Evolutionary conservation across 2,329 filamentous ascomycete species (phyloP), one percentile per base, ranked within the genome.

Genomic region (Raffaelea ambrosiae): DNA sequence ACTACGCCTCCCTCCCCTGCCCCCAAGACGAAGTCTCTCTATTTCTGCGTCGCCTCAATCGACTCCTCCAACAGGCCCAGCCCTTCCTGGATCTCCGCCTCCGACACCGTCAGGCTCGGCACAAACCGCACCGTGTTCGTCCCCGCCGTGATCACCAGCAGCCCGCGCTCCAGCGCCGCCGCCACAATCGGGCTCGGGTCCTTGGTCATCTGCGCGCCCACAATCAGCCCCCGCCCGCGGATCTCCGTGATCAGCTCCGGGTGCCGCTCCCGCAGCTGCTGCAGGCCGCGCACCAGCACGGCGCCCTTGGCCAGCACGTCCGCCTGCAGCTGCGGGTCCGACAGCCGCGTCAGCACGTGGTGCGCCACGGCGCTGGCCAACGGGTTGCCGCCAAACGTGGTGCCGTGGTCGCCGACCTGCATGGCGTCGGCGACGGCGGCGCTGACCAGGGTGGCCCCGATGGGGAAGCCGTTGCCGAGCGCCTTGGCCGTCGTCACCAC

Each of bases 401-500:
- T 96, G 44, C 90, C 90, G 66, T 96, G 90, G 64, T 96, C 90
- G 50, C 90, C 64, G 29, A 76, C 63, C 56, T 72, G 69, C 57
- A 79, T 77, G 58, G 83, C 81, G 46, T 83, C 76, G 23, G 80
- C 82, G 2, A 94, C 86, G 21, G 74, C 70, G 48, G 60, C 60
- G 54, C 70, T 76, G 33, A 77, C 73, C 46, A 79, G 77, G 4
- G 85, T 87, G 7, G 93, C 93, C 44, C 88, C 93, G 55, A 98
- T 90, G 43, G 93, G 93, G 65, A 96, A 91, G 5, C 93, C 93
- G 61, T 98, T 98, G 16, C 93, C 93, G 2, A 98, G 81, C 1
- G 93, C 93, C 71, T 98, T 98, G 49, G 93, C 93, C 0, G 87
- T 91, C 14, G 91, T 96, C 54, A 98, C 69, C 55, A 98, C 84